A percentile compares a stretch with the other conserved stretches of the same genome.
Evolutionary conservation across 495 filamentous ascomycete species (phyloP).

Genomic region (Alectoria sarmentosa): DNA sequence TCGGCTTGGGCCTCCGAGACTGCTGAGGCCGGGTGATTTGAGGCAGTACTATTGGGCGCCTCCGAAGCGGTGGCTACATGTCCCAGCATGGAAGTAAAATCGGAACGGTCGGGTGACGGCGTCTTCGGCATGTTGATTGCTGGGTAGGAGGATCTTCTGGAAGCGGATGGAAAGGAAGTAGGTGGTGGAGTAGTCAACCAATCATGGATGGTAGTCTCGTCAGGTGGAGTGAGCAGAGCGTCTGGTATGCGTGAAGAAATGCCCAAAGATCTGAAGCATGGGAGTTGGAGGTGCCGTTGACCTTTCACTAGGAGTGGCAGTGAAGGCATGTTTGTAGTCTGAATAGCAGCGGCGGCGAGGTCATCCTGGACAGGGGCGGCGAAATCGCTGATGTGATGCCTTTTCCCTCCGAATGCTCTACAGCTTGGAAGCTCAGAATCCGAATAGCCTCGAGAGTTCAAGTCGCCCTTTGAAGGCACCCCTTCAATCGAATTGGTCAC

Average conservation of each 20-base stretch:
- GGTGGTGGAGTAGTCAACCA: not conserved
- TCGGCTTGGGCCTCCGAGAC: slow-evolving; percentile 1
- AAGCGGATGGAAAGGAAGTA: not conserved
- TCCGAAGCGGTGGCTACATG: not conserved
- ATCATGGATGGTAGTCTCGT: slow-evolving; percentile 20
- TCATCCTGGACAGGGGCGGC: slow-evolving; percentile 3
- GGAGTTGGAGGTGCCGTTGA: slow-evolving; percentile 27
- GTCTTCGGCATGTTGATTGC: slow-evolving; percentile 22
- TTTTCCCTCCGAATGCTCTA: slow-evolving; percentile 12
- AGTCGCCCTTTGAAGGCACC: not conserved
- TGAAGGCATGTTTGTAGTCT: not conserved
- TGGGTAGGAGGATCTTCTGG: slow-evolving; percentile 6
- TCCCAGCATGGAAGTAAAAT: not conserved
- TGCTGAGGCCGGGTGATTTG: not conserved
- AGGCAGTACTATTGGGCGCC: not conserved
- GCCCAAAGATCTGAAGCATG: slow-evolving; percentile 37
- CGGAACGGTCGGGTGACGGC: slow-evolving; percentile 7
- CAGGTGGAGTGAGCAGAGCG: slow-evolving; percentile 26
- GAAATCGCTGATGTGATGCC: not conserved
- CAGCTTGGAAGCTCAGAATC: slow-evolving; percentile 18
- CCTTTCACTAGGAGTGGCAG: slow-evolving; percentile 6
- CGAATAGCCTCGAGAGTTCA: slow-evolving; percentile 16
- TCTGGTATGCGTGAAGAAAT: slow-evolving; percentile 37
- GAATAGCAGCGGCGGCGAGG: not conserved
- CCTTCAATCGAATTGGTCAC: not conserved